Evolutionary conservation across 257 asterid genomes (phyloP), one percentile per base, ranked within the genome.

Genomic region (Solanum clarkiae): DNA sequence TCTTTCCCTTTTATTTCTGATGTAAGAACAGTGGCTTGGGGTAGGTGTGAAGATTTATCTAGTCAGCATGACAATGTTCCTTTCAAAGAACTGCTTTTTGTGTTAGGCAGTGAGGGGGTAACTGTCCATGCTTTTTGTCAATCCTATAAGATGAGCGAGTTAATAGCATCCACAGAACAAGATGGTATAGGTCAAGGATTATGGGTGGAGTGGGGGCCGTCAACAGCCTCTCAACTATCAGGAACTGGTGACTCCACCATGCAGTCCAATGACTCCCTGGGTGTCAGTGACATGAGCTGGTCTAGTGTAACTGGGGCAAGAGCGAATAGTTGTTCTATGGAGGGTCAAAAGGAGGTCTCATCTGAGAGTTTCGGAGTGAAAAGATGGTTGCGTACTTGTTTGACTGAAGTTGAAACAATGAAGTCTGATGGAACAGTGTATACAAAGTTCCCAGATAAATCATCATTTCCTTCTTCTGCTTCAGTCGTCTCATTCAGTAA

Each of bases 121-220:
- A 88, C 91, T 77, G 98, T 92, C 62, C 99, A 96, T 90, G 94
- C 94, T 8, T 95, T 94, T 88, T 84, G 94, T 89, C 92, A 88
- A 75, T 77, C 86, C 84, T 80, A 80, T 79, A 86, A 72, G 85
- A 86, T 86, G 51, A 68, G 86, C 72, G 90, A 92, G 87, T 84
- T 71, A 26, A 75, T 82, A 84, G 86, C 84, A 85, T 86, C 91
- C 15, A 72, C 81, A 51, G 89, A 85, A 84, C 92, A 83, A 85
- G 85, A 63, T 87, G 92, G 87, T 90, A 86, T 65, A 85, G 97
- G 91, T 80, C 83, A 90, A 88, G 98, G 98, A 85, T 89, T 20
- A 88, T 95, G 97, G 98, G 92, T 91, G 54, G 95, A 93, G 56
- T 96, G 99, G 99, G 98, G 97, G 18, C 97, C 98, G 6, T 86